Evolutionary conservation across 176 grass and related monocot genomes (phyloP).

Genomic region (Oryza coarctata): DNA sequence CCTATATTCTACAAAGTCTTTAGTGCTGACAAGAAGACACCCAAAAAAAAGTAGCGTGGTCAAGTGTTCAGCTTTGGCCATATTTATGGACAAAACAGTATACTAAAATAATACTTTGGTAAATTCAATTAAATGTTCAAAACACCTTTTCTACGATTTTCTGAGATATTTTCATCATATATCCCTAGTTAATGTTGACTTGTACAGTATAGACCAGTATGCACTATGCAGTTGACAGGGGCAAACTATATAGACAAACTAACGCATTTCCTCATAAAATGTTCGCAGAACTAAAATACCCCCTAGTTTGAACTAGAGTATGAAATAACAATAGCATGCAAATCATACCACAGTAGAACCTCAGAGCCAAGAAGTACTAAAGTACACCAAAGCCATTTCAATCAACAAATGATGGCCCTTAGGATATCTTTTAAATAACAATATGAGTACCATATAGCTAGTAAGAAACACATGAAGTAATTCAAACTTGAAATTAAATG

Average conservation of each 20-base stretch:
- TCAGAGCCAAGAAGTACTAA: slow-evolving; percentile 23
- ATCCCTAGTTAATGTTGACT: not conserved
- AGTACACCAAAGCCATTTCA: slow-evolving; percentile 15
- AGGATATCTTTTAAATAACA: not conserved
- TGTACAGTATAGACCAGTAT: not conserved
- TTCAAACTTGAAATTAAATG: not conserved
- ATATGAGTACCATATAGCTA: not conserved
- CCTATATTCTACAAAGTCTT: not conserved
- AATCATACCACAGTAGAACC: slow-evolving; percentile 2
- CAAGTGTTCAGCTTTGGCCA: not conserved
- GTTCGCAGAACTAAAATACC: not conserved
- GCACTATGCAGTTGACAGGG: not conserved
- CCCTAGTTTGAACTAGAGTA: not conserved
- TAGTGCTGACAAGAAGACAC: not conserved
- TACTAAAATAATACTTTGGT: not conserved
- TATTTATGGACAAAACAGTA: not conserved
- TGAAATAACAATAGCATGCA: not conserved
- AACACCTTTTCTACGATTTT: not conserved
- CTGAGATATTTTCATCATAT: not conserved
- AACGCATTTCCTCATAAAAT: not conserved
- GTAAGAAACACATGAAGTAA: not conserved
- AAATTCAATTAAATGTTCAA: not conserved
- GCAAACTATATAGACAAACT: not conserved
- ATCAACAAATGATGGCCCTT: slow-evolving; percentile 21
- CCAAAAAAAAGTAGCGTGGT: not conserved